Conservation (phyloP, 169 alveolate genomes). For the Cryptosporidium ubiquitum region DNA sequence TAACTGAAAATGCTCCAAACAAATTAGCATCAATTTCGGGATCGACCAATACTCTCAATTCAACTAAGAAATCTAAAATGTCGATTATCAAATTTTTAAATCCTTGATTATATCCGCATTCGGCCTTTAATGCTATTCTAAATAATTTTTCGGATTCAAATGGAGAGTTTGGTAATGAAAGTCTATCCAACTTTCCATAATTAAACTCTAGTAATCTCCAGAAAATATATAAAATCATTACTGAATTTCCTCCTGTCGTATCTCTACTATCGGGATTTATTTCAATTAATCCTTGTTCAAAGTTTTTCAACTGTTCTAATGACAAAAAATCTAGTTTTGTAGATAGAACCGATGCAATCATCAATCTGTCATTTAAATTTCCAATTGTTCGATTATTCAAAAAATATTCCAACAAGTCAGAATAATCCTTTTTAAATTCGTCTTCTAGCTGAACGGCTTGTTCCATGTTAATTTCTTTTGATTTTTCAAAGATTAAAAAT, state of each 20-base stretch:
- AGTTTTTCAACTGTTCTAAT: background rate
- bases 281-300: background rate
- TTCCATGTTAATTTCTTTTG: background rate
- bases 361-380: background rate
- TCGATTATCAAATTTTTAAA: slow-evolving; percentile 6
- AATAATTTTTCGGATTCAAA: background rate
- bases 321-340: slow-evolving; percentile 19
- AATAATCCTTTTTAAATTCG: background rate
- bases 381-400: background rate
- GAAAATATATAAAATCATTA: slow-evolving; percentile 1
- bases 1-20: slow-evolving; percentile 40
- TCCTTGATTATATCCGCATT: slow-evolving; percentile 31
- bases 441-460: background rate
- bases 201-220: background rate
- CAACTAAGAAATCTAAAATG: slow-evolving; percentile 16
- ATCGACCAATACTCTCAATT: background rate
- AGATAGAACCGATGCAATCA: slow-evolving; percentile 32
- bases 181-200: background rate
- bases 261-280: background rate
- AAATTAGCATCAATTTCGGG: background rate
- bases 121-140: slow-evolving; percentile 29
- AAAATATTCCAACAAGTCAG: slow-evolving; percentile 19
- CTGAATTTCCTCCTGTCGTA: slow-evolving; percentile 14
- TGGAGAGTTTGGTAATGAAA: background rate
- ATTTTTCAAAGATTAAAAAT: background rate